These are phyloP conservation scores for Cladorrhinum sp. DNA, from an alignment of 2,329 filamentous ascomycete genomes.

Conservation along the genomic window DNA sequence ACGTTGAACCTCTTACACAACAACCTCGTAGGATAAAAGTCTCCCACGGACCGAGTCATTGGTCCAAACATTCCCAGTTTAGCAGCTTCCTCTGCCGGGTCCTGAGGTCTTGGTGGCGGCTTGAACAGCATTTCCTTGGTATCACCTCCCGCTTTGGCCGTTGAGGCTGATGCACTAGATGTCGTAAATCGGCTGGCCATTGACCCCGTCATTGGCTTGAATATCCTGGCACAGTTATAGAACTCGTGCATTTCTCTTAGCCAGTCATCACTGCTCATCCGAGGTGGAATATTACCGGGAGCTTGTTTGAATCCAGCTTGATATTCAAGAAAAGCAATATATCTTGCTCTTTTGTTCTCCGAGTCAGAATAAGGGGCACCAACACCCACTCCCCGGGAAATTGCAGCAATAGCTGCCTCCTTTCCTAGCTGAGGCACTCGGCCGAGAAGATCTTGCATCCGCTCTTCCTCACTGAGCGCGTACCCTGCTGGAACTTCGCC, in stretches of 20 bases:
- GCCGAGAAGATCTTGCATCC: conserved; percentile 54
- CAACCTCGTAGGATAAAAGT: conserved; percentile 77
- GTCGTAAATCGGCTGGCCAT: conserved; percentile 95
- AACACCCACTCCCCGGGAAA: conserved; percentile 61
- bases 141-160: conserved; percentile 18
- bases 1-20: conserved; percentile 96
- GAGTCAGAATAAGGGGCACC: conserved; percentile 83
- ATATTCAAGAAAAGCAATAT: conserved; percentile 76
- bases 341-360: conserved; percentile 73
- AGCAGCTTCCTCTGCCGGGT: conserved; percentile 83
- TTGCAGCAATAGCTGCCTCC: conserved; percentile 64
- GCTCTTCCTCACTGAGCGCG: conserved; percentile 60
- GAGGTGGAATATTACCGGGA: conserved; percentile 48
- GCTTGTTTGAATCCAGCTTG: conserved; percentile 60
- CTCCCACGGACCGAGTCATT: conserved; percentile 69
- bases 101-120: conserved; percentile 55
- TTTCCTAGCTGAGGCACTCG: conserved; percentile 64
- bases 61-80: conserved; percentile 88
- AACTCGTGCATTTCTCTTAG: conserved; percentile 77
- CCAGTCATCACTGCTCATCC: conserved; percentile 67
- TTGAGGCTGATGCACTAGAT: conserved; percentile 44
- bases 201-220: conserved; percentile 84
- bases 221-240: conserved; percentile 62
- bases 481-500: conserved; percentile 70
- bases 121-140: conserved; percentile 42